Percentiles rank a stretch among this genome's conserved stretches.
Conservation (phyloP, 805 yeast species). For the Wickerhamiella hasegawae region DNA sequence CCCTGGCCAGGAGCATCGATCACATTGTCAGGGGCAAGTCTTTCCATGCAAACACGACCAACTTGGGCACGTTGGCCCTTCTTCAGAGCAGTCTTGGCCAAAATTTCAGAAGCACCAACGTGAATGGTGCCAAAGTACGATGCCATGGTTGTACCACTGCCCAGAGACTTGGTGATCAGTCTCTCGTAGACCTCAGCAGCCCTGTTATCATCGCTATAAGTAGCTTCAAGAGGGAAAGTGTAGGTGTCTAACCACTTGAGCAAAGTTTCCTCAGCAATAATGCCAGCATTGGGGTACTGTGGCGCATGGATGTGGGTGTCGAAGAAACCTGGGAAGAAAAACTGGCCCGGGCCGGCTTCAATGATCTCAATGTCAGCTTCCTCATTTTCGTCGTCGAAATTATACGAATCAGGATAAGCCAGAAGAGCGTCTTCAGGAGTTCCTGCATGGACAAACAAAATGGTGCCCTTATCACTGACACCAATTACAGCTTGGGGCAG, state of each 20-base stretch:
- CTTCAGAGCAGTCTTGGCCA: conserved; percentile 53
- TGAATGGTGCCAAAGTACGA: conserved; percentile 86
- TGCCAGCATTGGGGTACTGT: conserved; percentile 66
- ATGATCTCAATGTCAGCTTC: conserved; percentile 5
- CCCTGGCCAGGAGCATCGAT: conserved; percentile 35
- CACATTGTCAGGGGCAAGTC: conserved; percentile 56
- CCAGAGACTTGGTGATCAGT: conserved; percentile 54
- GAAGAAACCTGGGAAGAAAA: conserved; percentile 69
- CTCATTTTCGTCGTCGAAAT: conserved; percentile 9
- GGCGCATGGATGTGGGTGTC: conserved; percentile 81
- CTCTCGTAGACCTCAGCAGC: conserved; percentile 51
- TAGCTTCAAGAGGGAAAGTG: conserved; percentile 78
- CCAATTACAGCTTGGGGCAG: conserved; percentile 43
- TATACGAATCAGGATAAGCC: not conserved
- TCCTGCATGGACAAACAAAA: conserved; percentile 24
- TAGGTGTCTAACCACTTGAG: conserved; percentile 79
- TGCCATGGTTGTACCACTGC: conserved; percentile 81
- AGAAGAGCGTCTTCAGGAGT: conserved; percentile 3
- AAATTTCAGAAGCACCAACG: conserved; percentile 50
- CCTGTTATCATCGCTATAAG: conserved; percentile 34
- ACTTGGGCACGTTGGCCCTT: conserved; percentile 77
- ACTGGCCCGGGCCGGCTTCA: conserved; percentile 19
- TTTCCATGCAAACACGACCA: conserved; percentile 91
- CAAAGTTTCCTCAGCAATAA: conserved; percentile 71
- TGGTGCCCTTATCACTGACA: conserved; percentile 41